Evolutionary conservation across 257 asterid genomes (phyloP).

Genomic region (Fraxinus anomala): DNA sequence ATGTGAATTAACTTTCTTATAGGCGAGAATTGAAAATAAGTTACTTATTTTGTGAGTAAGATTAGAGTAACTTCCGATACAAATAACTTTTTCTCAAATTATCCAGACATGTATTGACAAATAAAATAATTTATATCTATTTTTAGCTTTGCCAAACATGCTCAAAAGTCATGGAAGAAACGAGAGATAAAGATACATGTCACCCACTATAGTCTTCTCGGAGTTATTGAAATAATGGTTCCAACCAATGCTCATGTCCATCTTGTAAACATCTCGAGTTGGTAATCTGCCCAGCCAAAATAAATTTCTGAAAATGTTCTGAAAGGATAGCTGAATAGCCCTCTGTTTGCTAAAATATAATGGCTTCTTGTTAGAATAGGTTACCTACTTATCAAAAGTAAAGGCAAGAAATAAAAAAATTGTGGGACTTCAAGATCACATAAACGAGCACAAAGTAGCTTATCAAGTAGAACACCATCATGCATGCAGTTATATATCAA

Average conservation of each 20-base stretch:
- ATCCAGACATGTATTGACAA: background rate
- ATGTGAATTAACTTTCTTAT: background rate
- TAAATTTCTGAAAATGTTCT: slow-evolving; percentile 84
- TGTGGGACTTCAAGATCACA: background rate
- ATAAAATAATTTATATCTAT: background rate
- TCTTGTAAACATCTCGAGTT: slow-evolving; percentile 67
- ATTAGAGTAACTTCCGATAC: background rate
- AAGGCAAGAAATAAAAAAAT: too few relatives aligned
- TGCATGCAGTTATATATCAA: background rate
- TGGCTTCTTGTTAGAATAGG: background rate
- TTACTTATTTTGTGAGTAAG: background rate
- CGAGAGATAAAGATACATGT: slow-evolving; percentile 1
- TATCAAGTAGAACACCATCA: background rate
- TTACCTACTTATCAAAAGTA: background rate
- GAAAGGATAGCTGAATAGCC: slow-evolving; percentile 64
- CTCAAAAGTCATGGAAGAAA: slow-evolving; percentile 2
- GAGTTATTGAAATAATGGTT: slow-evolving; percentile 85
- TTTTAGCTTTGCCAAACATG: background rate
- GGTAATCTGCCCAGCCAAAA: slow-evolving; percentile 81
- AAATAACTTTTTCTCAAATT: background rate
- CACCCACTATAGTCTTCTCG: slow-evolving; percentile 90
- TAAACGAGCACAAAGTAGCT: background rate
- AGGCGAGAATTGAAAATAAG: background rate
- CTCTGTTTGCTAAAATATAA: slow-evolving; percentile 68
- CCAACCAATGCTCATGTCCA: slow-evolving; percentile 93